Percentiles rank a stretch among this genome's conserved stretches.
Conservation (phyloP, 352 stramenopile genomes). For the Pythium brassicae region DNA sequence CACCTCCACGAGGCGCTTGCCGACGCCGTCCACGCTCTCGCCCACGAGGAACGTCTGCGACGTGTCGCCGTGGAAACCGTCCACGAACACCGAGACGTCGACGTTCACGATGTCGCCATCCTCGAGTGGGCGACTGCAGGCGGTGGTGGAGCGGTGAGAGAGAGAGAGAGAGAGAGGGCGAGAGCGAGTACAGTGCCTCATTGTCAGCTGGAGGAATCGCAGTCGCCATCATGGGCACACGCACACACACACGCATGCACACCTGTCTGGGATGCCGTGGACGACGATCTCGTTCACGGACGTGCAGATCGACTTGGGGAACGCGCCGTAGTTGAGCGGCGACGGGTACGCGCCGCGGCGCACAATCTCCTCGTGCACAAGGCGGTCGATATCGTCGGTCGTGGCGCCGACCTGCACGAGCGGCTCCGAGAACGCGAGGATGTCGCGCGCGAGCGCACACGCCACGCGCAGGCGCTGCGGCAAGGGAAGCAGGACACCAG, state of each 20-base stretch:
- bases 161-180: not conserved
- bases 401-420: constrained; percentile 81
- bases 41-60: constrained; percentile 96
- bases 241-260: not conserved
- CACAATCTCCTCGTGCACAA: constrained; percentile 91
- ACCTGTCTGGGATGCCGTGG: constrained; percentile 95
- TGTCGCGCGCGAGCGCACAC: constrained; percentile 70
- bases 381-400: constrained; percentile 93
- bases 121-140: constrained; percentile 53
- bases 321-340: constrained; percentile 92
- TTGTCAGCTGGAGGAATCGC: too few relatives aligned
- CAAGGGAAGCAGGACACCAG: too few relatives aligned
- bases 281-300: constrained; percentile 97
- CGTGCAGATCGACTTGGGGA: constrained; percentile 94
- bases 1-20: constrained; percentile 85
- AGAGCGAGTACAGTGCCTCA: not conserved
- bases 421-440: constrained; percentile 70
- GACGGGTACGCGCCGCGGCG: constrained; percentile 82
- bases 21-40: constrained; percentile 77
- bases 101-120: constrained; percentile 97
- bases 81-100: constrained; percentile 93
- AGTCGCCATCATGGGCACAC: too few relatives aligned
- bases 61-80: constrained; percentile 97
- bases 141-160: too few relatives aligned
- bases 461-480: constrained; percentile 47